Base-by-base conservation (phyloP, 1,139 yeast species). In the Taphrina communis region DNA sequence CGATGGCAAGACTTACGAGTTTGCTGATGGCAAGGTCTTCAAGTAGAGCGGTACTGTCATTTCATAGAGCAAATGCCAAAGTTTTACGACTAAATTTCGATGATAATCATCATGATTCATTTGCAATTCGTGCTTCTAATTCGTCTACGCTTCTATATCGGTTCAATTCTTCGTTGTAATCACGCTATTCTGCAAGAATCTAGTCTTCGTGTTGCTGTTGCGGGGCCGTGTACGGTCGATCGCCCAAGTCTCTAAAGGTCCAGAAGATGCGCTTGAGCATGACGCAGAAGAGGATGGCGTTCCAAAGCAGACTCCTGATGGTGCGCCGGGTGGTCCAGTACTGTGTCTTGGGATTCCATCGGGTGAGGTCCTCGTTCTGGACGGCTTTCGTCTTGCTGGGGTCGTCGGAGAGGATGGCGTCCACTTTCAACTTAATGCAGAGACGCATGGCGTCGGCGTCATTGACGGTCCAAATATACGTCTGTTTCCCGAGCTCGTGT, bases 381-480 rank as follows among this genome's bases (percentile, higher is more conserved):
- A 60, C 57, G 31, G 36, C 19, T 36, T 42, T 55, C 25, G 60
- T 52, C 77, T 39, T 42, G 19, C 42, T 55, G 42, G 92, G 92
- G 71, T 80, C 78, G 76, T 89, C 94, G 1, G 88, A 82, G 67
- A 89, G 81, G 11, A 88, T 79, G 1, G 92, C 94, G 70, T 85
- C 84, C 68, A 85, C 81, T 69, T 88, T 86, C 8, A 81, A 75
- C 57, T 79, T 81, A 17, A 81, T 79, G 50, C 67, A 63, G 79
- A 83, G 81, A 63, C 80, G 75, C 81, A 83, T 80, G 53, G 79
- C 79, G 35, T 75, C 74, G 11, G 76, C 76, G 25, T 78, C 74
- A 76, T 93, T 93, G 57, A 91, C 82, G 0, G 98, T 93, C 98
- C 98, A 93, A 25, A 89, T 80, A 78, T 86, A 90, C 17, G 90